phyloP scores from a whole-genome alignment of 1,139 yeast species.

The Nakaseomyces delphensis region DNA sequence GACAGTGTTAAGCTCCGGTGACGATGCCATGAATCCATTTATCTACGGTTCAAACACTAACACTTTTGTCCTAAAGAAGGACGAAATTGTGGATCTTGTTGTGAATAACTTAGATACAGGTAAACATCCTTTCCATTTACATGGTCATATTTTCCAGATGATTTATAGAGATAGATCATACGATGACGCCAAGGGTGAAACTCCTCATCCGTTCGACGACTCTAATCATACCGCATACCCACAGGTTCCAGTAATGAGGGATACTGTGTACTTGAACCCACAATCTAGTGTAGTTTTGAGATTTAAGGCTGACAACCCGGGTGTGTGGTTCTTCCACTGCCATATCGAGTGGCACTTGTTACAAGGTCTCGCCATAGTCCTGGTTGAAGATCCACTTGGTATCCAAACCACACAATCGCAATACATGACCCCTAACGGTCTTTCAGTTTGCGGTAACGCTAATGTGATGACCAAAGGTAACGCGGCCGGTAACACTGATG shows the following conservation, averaged over 20 bases:
- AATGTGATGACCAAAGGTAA: constrained; percentile 54
- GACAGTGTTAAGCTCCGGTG: constrained; percentile 67
- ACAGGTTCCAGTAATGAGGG: constrained; percentile 60
- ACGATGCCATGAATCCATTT: constrained; percentile 42
- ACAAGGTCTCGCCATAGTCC: constrained; percentile 71
- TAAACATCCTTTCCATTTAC: constrained; percentile 82
- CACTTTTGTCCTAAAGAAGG: constrained; percentile 58
- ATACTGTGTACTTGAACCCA: constrained; percentile 55
- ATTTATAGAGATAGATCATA: constrained; percentile 45
- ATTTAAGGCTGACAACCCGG: constrained; percentile 76
- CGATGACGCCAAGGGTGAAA: constrained; percentile 38
- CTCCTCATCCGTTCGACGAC: constrained; percentile 43
- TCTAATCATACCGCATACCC: constrained; percentile 48
- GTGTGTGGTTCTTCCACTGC: constrained; percentile 91
- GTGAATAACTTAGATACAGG: constrained; percentile 68
- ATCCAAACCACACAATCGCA: constrained; percentile 45
- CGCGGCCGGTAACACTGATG: constrained; percentile 69
- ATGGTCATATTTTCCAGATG: constrained; percentile 71
- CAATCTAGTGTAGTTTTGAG: constrained; percentile 64
- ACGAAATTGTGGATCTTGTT: constrained; percentile 58
- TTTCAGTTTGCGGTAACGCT: constrained; percentile 47
- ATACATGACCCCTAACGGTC: constrained; percentile 47
- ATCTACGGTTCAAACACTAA: constrained; percentile 79
- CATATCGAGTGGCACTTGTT: constrained; percentile 91
- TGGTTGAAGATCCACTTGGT: constrained; percentile 65